These are phyloP conservation scores for Stephanocyclus meneghinianus DNA, from an alignment of 352 stramenopile species.

Conservation along the genomic window DNA sequence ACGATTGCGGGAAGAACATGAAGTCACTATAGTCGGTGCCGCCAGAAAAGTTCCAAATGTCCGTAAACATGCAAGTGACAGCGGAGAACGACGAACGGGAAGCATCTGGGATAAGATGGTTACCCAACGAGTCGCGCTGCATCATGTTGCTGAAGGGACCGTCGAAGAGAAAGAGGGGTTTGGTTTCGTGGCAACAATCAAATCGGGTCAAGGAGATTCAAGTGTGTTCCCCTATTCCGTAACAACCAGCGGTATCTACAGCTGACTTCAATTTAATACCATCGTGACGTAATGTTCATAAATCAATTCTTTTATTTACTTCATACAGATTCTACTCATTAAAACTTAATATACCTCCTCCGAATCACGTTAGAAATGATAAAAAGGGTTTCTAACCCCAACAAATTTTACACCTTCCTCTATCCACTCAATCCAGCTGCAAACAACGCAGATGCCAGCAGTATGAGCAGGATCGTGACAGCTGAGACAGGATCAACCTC, in stretches of 20 bases:
- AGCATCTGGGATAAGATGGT: constrained; percentile 53
- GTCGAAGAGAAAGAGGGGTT: constrained; percentile 25
- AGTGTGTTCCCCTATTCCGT: constrained; percentile 44
- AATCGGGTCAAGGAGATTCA: constrained; percentile 7
- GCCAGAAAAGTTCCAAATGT: constrained; percentile 7
- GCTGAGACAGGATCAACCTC: constrained; percentile 32
- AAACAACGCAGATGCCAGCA: constrained; percentile 28
- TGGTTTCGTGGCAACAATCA: constrained; percentile 42
- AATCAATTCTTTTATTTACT: background rate
- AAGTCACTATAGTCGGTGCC: constrained; percentile 41
- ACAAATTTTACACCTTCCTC: background rate
- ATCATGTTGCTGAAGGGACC: constrained; percentile 39
- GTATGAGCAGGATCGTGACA: constrained; percentile 14
- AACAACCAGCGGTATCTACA: constrained; percentile 29
- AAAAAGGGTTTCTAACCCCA: background rate
- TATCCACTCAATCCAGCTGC: constrained; percentile 2
- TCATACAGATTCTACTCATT: background rate
- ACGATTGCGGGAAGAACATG: constrained; percentile 37
- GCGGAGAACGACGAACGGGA: constrained; percentile 6
- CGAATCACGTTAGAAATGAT: background rate
- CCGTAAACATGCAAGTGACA: constrained; percentile 4
- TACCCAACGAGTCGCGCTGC: constrained; percentile 31
- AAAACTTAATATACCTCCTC: background rate
- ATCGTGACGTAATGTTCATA: background rate
- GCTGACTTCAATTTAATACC: background rate